phyloP scores from a whole-genome alignment of 768 basidiomycete species.

The Dentipellis sp. region DNA sequence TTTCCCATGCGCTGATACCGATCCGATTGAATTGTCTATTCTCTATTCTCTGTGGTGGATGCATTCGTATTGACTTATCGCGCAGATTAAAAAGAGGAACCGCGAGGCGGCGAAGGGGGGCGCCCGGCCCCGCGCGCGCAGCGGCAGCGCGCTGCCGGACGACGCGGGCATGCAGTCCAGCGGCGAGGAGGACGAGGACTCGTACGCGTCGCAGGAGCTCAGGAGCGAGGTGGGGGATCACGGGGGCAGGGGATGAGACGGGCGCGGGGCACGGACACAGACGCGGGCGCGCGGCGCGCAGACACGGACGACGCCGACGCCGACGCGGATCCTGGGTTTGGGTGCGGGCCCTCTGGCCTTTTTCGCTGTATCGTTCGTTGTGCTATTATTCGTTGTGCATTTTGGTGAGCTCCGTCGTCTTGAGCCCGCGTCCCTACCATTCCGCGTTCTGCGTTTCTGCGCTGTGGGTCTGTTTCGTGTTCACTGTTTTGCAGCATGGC shows the following conservation, averaged over 20 bases:
- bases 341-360: neutral
- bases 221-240: slow-evolving; percentile 11
- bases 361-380: slow-evolving; percentile 8
- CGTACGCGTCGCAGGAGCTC: slow-evolving; percentile 14
- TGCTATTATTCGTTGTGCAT: slow-evolving; percentile 18
- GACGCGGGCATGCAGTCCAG: slow-evolving; percentile 11
- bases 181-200: slow-evolving; percentile 15
- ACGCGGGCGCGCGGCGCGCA: too few relatives aligned
- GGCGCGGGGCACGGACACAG: too few relatives aligned
- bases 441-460: slow-evolving; percentile 10
- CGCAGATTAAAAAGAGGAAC: slow-evolving; percentile 15
- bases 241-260: slow-evolving; percentile 9
- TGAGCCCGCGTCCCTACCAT: too few relatives aligned
- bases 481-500: slow-evolving; percentile 5
- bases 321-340: neutral
- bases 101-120: slow-evolving; percentile 12
- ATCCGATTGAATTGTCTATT: too few relatives aligned
- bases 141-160: slow-evolving; percentile 1
- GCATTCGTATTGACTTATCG: slow-evolving; percentile 1
- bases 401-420: slow-evolving; percentile 17
- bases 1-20: slow-evolving; percentile 2
- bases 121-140: slow-evolving; percentile 2
- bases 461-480: slow-evolving; percentile 6
- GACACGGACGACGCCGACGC: too few relatives aligned
- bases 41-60: too few relatives aligned